Evolutionary conservation across 1,284 basidiomycete species (phyloP), one percentile per base, ranked within the genome.

Genomic region (Thecaphora thlaspeos): DNA sequence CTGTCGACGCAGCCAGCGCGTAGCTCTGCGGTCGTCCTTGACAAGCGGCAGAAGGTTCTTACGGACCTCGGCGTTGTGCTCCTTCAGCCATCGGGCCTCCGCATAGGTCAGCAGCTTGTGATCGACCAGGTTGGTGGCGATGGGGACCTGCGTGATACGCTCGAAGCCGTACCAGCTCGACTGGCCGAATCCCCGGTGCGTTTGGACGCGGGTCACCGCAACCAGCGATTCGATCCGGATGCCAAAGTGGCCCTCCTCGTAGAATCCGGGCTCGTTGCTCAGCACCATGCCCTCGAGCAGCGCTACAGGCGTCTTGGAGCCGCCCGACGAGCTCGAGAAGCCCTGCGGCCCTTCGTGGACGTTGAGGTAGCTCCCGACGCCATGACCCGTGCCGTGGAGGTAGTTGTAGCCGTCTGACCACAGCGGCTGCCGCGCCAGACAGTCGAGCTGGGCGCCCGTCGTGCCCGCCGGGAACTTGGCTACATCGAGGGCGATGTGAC

Each of bases 121-220:
- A 38, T 79, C 73, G 14, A 80, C 70, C 44, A 80, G 48, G 34
- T 55, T 56, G 10, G 68, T 68, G 15, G 62, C 67, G 41, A 71
- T 70, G 22, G 76, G 69, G 22, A 79, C 78, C 32, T 62, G 70
- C 2, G 79, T 80, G 48, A 80, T 49, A 10, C 75, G 52, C 61
- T 80, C 79, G 42, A 80, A 79, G 2, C 71, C 70, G 21, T 74
- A 64, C 79, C 79, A 80, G 8, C 50, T 30, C 24, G 43, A 48
- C 7, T 57, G 62, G 17, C 69, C 69, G 42, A 72, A 75, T 32
- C 54, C 61, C 30, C 70, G 65, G 43, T 66, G 60, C 24, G 71
- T 70, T 14, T 62, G 45, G 14, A 60, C 53, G 2, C 51, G 46
- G 38, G 51, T 61, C 28, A 76, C 73, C 0, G 60, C 60, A 24